Conservation (phyloP, 2,329 filamentous ascomycete genomes). For the Mycosphaerelloides madeirae region DNA sequence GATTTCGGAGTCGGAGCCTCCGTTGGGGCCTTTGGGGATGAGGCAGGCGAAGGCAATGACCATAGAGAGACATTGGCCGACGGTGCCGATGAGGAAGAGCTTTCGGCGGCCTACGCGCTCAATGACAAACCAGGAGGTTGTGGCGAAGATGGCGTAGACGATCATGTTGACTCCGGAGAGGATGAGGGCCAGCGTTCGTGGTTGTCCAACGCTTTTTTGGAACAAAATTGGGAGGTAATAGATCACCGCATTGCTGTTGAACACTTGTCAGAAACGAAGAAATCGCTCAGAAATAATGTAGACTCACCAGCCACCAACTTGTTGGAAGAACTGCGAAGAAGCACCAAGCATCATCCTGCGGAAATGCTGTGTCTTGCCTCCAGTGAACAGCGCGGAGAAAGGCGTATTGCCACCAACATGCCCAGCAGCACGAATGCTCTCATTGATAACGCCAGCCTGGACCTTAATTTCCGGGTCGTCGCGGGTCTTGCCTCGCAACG, state of each 20-base stretch:
- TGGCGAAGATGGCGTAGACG: constrained; percentile 27
- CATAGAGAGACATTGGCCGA: constrained; percentile 55
- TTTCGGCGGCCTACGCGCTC: constrained; percentile 54
- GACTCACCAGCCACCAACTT: constrained; percentile 46
- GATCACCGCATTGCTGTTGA: constrained; percentile 46
- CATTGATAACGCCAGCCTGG: constrained; percentile 64
- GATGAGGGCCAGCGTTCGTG: constrained; percentile 40
- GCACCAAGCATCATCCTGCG: constrained; percentile 59
- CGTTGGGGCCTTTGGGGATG: constrained; percentile 37
- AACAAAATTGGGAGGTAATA: constrained; percentile 43
- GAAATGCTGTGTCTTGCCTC: constrained; percentile 62
- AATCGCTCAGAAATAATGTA: too few species aligned
- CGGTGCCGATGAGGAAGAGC: constrained; percentile 40
- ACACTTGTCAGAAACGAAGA: too few species aligned
- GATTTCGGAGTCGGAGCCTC: constrained; percentile 29
- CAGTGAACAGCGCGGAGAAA: constrained; percentile 54
- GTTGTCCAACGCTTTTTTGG: constrained; percentile 48
- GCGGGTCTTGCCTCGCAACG: constrained; percentile 44
- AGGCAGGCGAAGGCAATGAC: constrained; percentile 40
- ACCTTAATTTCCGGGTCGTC: constrained; percentile 54
- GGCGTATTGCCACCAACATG: constrained; percentile 39
- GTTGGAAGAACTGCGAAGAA: constrained; percentile 58
- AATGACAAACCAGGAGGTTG: constrained; percentile 59
- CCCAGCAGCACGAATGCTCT: constrained; percentile 44
- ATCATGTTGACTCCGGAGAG: constrained; percentile 40